Conservation (phyloP, 805 yeast genomes). For the Lachancea nothofagi region DNA sequence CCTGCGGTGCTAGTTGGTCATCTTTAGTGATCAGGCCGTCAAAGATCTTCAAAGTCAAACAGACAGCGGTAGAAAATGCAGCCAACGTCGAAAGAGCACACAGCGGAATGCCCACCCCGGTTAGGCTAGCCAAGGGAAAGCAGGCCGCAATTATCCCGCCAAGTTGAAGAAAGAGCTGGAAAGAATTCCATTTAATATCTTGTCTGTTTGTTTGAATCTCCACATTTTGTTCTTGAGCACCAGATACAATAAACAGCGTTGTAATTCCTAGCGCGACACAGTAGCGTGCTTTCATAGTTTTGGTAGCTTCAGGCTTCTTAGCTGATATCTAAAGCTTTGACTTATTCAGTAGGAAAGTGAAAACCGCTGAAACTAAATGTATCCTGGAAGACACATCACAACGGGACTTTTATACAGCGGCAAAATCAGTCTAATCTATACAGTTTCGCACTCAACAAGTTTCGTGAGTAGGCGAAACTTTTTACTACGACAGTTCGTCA, state of each 20-base stretch:
- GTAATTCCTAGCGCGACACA: neutral
- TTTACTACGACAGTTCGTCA: too few species aligned
- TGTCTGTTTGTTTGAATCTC: slow-evolving; percentile 2
- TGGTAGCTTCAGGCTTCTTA: neutral
- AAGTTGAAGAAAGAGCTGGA: slow-evolving; percentile 4
- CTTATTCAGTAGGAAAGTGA: neutral
- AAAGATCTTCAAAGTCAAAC: slow-evolving; percentile 4
- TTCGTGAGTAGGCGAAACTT: too few species aligned
- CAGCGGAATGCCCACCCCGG: slow-evolving; percentile 7
- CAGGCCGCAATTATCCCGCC: slow-evolving; percentile 8
- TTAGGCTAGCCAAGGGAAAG: slow-evolving; percentile 5
- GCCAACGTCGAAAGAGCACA: slow-evolving; percentile 9
- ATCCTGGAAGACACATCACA: too few species aligned
- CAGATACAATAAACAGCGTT: neutral
- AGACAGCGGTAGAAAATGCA: slow-evolving; percentile 4
- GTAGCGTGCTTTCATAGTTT: neutral
- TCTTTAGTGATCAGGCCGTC: slow-evolving; percentile 8
- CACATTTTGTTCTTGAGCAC: slow-evolving; percentile 1
- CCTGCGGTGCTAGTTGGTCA: slow-evolving; percentile 2
- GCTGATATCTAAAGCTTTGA: neutral
- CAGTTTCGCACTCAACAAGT: too few species aligned
- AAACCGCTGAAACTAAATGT: too few species aligned
- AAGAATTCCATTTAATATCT: slow-evolving; percentile 8
- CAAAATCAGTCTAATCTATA: too few species aligned
- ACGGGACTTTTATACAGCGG: too few species aligned